phyloP scores from a whole-genome alignment of 2,329 filamentous ascomycete genomes.

The Trichoderma semiorbis region DNA sequence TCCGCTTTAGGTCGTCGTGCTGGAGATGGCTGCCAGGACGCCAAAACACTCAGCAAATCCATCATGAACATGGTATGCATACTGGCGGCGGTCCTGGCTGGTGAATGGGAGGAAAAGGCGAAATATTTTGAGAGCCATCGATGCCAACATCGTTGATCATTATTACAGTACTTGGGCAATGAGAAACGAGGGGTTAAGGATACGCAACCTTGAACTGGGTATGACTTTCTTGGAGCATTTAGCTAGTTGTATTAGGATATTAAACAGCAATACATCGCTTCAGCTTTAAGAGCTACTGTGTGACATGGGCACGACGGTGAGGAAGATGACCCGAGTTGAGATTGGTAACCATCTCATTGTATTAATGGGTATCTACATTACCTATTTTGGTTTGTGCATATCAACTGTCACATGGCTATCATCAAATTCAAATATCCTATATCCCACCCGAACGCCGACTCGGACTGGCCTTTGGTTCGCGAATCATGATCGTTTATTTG shows the following conservation, averaged over 20 bases:
- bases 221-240: background rate
- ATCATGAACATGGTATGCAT: background rate
- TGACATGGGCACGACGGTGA: background rate
- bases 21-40: conserved; percentile 33
- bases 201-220: background rate
- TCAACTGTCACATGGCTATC: conserved; percentile 20
- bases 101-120: background rate
- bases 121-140: background rate
- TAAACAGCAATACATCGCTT: background rate
- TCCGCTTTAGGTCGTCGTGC: conserved; percentile 29
- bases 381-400: conserved; percentile 20
- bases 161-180: background rate
- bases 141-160: background rate
- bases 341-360: conserved; percentile 23
- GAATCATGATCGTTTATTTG: conserved; percentile 46
- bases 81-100: background rate
- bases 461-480: conserved; percentile 23
- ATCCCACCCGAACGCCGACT: conserved; percentile 32
- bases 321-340: background rate
- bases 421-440: conserved; percentile 27
- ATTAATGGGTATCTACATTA: conserved; percentile 33
- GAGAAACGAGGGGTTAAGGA: background rate
- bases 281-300: background rate
- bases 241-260: background rate
- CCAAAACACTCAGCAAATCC: conserved; percentile 16